These are phyloP conservation scores for Linum tenue DNA, from an alignment of 345 rosid species.

Conservation along the genomic window DNA sequence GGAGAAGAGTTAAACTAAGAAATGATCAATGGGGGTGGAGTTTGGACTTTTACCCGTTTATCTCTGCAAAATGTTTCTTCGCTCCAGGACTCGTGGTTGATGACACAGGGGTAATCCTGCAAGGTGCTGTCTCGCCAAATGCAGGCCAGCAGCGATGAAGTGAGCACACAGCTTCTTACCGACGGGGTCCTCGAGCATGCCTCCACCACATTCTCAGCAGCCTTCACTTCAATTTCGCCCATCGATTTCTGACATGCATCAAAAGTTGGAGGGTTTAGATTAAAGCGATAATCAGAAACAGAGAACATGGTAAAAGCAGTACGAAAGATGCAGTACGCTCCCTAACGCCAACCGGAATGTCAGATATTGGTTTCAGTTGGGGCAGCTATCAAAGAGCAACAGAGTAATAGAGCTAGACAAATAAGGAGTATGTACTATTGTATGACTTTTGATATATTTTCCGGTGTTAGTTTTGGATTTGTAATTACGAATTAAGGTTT, in stretches of 20 bases:
- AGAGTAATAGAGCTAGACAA: too few relatives aligned
- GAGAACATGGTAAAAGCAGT: too few relatives aligned
- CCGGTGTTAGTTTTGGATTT: too few relatives aligned
- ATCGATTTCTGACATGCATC: conserved; percentile 37
- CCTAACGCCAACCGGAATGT: too few relatives aligned
- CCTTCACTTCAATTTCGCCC: conserved; percentile 66
- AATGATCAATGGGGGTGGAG: too few relatives aligned
- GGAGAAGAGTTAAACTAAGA: neutral
- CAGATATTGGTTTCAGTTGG: too few relatives aligned
- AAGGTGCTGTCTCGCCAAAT: conserved; percentile 43
- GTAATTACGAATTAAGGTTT: too few relatives aligned
- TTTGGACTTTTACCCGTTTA: conserved; percentile 42
- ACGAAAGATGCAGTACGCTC: too few relatives aligned
- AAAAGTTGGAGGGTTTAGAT: neutral
- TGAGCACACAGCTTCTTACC: conserved; percentile 65
- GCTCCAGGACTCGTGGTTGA: conserved; percentile 71
- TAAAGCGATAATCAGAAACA: neutral
- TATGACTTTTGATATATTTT: too few relatives aligned
- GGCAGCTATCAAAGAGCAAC: too few relatives aligned
- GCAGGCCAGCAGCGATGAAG: conserved; percentile 75
- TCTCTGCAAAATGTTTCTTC: conserved; percentile 56
- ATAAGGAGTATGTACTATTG: too few relatives aligned
- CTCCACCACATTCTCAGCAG: conserved; percentile 57
- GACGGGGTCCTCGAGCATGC: conserved; percentile 72
- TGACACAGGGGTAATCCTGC: conserved; percentile 27